phyloP scores from a whole-genome alignment of 1,284 basidiomycete species.

The Trichosporon sp. region DNA sequence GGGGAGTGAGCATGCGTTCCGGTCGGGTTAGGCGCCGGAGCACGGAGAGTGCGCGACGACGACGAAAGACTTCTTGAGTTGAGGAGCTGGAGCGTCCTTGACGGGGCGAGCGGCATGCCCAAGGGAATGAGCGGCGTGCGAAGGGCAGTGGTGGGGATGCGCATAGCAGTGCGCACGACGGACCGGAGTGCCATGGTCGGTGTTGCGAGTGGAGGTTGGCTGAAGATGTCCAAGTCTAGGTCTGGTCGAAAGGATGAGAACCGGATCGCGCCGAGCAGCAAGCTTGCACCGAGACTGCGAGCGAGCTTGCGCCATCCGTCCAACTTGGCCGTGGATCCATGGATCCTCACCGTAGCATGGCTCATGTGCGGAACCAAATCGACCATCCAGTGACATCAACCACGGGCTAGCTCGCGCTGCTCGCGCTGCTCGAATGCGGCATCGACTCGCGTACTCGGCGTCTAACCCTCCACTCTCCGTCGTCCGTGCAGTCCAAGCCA shows the following conservation, averaged over 20 bases:
- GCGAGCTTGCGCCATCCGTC: too few species aligned
- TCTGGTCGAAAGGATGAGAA: background rate
- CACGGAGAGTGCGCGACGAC: background rate
- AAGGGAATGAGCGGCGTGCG: background rate
- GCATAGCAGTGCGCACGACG: background rate
- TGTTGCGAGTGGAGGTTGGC: background rate
- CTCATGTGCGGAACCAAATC: background rate
- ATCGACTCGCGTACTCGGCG: too few species aligned
- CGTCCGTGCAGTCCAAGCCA: too few species aligned
- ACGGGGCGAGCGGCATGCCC: background rate
- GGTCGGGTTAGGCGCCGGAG: constrained; percentile 4
- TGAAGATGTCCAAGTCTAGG: background rate
- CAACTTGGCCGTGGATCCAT: too few species aligned
- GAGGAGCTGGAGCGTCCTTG: background rate
- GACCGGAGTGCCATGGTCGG: constrained; percentile 5
- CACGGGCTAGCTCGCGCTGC: background rate
- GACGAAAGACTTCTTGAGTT: background rate
- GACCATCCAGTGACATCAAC: background rate
- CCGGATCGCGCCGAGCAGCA: background rate
- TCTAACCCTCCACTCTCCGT: background rate
- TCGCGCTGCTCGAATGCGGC: too few species aligned
- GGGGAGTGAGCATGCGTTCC: constrained; percentile 11
- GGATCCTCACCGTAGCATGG: too few species aligned
- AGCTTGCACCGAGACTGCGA: too few species aligned
- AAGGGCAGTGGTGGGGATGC: background rate